Evolutionary conservation across 257 asterid genomes (phyloP), one percentile per base, ranked within the genome.

Genomic region (Solanum okadae): DNA sequence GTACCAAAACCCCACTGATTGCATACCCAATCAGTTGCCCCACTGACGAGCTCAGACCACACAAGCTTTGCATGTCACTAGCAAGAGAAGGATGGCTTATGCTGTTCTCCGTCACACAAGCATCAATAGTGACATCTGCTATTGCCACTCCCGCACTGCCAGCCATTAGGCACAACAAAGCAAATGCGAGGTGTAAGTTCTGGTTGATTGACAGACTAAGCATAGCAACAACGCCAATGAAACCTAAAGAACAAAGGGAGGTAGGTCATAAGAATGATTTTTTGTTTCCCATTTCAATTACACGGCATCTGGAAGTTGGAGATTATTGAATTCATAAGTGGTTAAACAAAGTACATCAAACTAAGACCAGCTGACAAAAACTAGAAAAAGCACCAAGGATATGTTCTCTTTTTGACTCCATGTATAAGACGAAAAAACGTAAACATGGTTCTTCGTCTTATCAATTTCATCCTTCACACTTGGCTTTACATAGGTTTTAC

Each of bases 21-120:
- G 94, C 91, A 84, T 90, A 95, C n/a, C 98, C 96, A 52, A 94
- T 18, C 31, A 95, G 95, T 61, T 96, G 95, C 67, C 97, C 97
- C 34, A 88, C 91, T 0, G 95, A 92, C 10, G 96, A 91, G 82
- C 94, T 92, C 73, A 92, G 88, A 84, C 95, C 94, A 68, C 94
- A 90, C 29, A 95, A 94, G 88, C 93, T 94, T 75, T 95, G 98
- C 93, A 95, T 94, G 85, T 95, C 98, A 67, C 95, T 91, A 8
- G 98, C 96, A 89, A 95, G 77, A 8, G 92, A 87, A 83, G 92
- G 87, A 59, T 93, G 90, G 91, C 91, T 93, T 8, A 93, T 93
- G 86, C 96, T 94, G 72, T 92, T 94, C 72, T 93, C 90, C 8
- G 96, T 96, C 89, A 95, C 92, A 83, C 97, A 94, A 4, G 98